A percentile compares a stretch with the other conserved stretches of the same genome.
These are phyloP conservation scores for Bretziella fagacearum DNA, from an alignment of 2,329 filamentous ascomycete genomes.

Conservation along the genomic window DNA sequence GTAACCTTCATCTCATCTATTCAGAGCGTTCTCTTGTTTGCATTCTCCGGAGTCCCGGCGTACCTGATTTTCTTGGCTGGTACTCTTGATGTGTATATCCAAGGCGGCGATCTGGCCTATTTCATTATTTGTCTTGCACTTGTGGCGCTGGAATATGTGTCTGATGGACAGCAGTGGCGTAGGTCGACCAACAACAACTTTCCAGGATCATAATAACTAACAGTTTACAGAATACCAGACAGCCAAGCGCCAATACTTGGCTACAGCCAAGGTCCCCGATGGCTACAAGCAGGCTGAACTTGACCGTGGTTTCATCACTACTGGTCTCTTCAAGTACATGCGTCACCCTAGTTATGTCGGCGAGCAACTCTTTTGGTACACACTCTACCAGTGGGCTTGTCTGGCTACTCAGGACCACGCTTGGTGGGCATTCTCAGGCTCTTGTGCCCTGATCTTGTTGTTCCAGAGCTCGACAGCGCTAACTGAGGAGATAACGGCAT, in stretches of 20 bases:
- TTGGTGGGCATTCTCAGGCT: slow-evolving; percentile 64
- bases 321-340: slow-evolving; percentile 72
- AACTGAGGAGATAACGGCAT: slow-evolving; percentile 62
- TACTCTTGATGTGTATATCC: slow-evolving; percentile 37
- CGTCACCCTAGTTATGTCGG: slow-evolving; percentile 90
- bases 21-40: slow-evolving; percentile 68
- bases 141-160: slow-evolving; percentile 54
- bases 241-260: slow-evolving; percentile 61
- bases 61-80: slow-evolving; percentile 67
- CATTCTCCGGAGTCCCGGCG: slow-evolving; percentile 56
- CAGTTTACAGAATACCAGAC: slow-evolving; percentile 48
- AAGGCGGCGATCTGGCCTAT: slow-evolving; percentile 31
- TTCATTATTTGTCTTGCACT: slow-evolving; percentile 31
- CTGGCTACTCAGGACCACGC: slow-evolving; percentile 51
- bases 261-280: slow-evolving; percentile 51
- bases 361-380: slow-evolving; percentile 80
- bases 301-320: slow-evolving; percentile 74
- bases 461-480: slow-evolving; percentile 84
- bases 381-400: slow-evolving; percentile 77
- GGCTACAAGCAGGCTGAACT: slow-evolving; percentile 56
- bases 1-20: slow-evolving; percentile 71
- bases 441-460: slow-evolving; percentile 52
- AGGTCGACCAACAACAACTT: slow-evolving; percentile 19
- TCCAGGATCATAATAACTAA: slow-evolving; percentile 16
- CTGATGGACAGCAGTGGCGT: slow-evolving; percentile 89